These are phyloP conservation scores for Acanthamoeba pearcei DNA, from an alignment of 208 protist species.

Conservation along the genomic window DNA sequence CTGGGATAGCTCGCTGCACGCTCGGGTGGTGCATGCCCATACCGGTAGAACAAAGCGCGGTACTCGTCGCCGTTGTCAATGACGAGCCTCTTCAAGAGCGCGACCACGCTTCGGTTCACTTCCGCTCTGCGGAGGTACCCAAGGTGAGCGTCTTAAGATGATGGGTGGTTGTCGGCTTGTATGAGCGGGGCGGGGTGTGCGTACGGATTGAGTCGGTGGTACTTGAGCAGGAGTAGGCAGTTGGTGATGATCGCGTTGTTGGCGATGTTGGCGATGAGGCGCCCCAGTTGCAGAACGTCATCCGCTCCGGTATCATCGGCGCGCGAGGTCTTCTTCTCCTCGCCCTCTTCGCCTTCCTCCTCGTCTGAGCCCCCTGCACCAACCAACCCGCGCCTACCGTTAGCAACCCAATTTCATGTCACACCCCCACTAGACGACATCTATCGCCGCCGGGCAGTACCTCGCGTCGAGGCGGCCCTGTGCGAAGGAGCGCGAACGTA, in stretches of 20 bases:
- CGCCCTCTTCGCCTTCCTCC: background rate
- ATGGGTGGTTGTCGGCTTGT: background rate
- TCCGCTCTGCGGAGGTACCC: background rate
- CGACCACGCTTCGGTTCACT: slow-evolving; percentile 43
- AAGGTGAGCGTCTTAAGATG: background rate
- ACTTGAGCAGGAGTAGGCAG: slow-evolving; percentile 37
- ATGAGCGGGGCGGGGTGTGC: background rate
- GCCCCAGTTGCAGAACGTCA: background rate
- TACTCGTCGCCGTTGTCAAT: slow-evolving; percentile 58
- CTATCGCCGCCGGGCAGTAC: too few relatives aligned
- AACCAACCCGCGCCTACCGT: too few relatives aligned
- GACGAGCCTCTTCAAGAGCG: slow-evolving; percentile 14
- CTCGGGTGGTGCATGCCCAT: background rate
- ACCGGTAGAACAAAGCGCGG: slow-evolving; percentile 62
- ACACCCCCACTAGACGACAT: background rate
- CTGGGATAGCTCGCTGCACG: background rate
- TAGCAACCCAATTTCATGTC: background rate
- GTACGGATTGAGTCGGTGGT: slow-evolving; percentile 19
- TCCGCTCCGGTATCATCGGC: slow-evolving; percentile 15
- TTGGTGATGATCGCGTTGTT: slow-evolving; percentile 13
- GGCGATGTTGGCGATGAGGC: slow-evolving; percentile 3
- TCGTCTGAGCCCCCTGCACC: slow-evolving; percentile 47
- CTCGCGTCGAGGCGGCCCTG: background rate
- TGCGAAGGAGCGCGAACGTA: slow-evolving; percentile 19
- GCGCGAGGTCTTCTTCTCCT: background rate